These are phyloP conservation scores for Amphirosellinia nigrospora DNA, from an alignment of 495 filamentous ascomycete genomes.

Conservation along the genomic window DNA sequence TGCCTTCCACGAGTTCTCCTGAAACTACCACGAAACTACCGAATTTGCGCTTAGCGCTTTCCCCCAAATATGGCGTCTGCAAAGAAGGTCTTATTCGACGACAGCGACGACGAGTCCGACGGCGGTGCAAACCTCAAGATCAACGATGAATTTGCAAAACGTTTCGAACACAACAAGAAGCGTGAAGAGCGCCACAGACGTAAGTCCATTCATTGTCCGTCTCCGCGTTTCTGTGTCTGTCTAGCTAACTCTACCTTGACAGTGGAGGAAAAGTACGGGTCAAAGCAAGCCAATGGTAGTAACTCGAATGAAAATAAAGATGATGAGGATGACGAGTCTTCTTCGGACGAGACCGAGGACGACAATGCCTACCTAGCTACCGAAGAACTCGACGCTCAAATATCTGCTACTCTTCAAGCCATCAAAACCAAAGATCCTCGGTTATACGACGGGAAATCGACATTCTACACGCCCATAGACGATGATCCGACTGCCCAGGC, in stretches of 20 bases:
- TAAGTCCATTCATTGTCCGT: conserved; percentile 49
- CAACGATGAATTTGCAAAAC: conserved; percentile 86
- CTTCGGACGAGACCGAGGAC: conserved; percentile 82
- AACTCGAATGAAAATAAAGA: conserved; percentile 51
- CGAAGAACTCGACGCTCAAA: conserved; percentile 81
- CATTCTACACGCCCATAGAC: conserved; percentile 75
- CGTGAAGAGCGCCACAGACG: conserved; percentile 84
- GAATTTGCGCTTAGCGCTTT: background rate
- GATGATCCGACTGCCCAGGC: conserved; percentile 46
- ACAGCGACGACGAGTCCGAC: conserved; percentile 59
- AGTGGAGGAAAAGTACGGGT: conserved; percentile 90
- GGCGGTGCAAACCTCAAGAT: conserved; percentile 71
- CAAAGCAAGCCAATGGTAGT: conserved; percentile 41
- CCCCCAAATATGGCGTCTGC: conserved; percentile 35
- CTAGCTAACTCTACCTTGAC: conserved; percentile 21
- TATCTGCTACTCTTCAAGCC: conserved; percentile 80
- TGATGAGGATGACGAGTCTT: conserved; percentile 61
- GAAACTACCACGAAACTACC: background rate
- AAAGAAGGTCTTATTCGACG: conserved; percentile 42
- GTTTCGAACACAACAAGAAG: conserved; percentile 97
- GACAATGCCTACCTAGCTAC: conserved; percentile 86
- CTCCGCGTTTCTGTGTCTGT: background rate
- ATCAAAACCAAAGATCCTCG: conserved; percentile 88
- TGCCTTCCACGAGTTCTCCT: background rate
- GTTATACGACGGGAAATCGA: conserved; percentile 79